Conservation (phyloP, 2,329 filamentous ascomycete species). For the Cladophialophora bantiana region DNA sequence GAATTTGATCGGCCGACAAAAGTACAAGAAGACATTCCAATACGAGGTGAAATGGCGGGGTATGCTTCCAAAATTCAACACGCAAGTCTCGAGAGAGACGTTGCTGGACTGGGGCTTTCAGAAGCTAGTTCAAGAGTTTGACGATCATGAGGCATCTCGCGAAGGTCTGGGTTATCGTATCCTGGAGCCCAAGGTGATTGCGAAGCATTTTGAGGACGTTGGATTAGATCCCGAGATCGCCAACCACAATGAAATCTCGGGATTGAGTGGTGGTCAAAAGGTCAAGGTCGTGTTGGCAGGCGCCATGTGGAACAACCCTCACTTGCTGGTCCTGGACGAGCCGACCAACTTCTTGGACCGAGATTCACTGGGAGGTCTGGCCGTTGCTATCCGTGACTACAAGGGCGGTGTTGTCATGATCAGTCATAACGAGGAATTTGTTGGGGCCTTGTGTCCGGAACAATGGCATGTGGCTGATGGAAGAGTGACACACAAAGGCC, state of each 20-base stretch:
- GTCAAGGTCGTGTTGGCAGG: conserved; percentile 98
- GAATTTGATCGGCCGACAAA: conserved; percentile 90
- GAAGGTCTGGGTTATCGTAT: conserved; percentile 96
- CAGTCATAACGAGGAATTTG: conserved; percentile 99
- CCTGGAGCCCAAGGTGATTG: conserved; percentile 90
- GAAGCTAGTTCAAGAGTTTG: conserved; percentile 97
- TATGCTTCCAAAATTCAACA: conserved; percentile 91
- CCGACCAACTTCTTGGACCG: conserved; percentile 99
- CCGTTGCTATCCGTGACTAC: conserved; percentile 98
- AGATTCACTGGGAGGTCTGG: conserved; percentile 93
- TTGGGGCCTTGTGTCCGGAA: conserved; percentile 92
- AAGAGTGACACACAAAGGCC: conserved; percentile 82
- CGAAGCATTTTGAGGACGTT: conserved; percentile 97
- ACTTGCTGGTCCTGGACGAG: conserved; percentile 95
- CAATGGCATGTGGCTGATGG: conserved; percentile 95
- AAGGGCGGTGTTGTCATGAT: conserved; percentile 99
- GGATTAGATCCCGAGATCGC: conserved; percentile 97
- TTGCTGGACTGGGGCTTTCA: conserved; percentile 82
- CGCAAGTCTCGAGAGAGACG: conserved; percentile 90
- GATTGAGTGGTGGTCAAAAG: conserved; percentile 94
- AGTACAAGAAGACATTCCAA: conserved; percentile 85
- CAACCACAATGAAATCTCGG: conserved; percentile 97
- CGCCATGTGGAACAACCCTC: conserved; percentile 99
- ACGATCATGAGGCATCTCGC: conserved; percentile 97
- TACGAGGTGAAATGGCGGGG: conserved; percentile 75